Conservation (phyloP, 2,329 filamentous ascomycete species). For the Pestalotiopsis sp. region DNA sequence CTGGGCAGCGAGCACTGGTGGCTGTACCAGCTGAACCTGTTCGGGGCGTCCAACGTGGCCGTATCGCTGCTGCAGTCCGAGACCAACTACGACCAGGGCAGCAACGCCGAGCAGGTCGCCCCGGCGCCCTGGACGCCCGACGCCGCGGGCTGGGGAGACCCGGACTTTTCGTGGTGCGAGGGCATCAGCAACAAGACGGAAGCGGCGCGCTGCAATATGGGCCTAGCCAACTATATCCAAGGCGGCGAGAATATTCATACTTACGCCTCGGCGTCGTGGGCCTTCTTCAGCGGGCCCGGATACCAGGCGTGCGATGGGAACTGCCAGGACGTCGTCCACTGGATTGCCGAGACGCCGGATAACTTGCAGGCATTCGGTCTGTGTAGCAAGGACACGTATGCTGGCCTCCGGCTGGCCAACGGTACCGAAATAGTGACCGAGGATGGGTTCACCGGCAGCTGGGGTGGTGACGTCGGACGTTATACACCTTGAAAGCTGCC, state of each 20-base stretch:
- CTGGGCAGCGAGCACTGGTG: conserved; percentile 59
- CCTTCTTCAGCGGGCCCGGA: conserved; percentile 43
- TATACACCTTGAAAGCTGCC: conserved; percentile 32
- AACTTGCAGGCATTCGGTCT: conserved; percentile 44
- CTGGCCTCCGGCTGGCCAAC: conserved; percentile 37
- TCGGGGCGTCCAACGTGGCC: conserved; percentile 50
- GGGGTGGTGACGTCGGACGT: conserved; percentile 40
- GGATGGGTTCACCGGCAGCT: conserved; percentile 37
- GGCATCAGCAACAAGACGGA: conserved; percentile 28
- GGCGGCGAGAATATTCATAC: conserved; percentile 43
- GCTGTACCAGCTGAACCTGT: conserved; percentile 60
- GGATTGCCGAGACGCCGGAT: conserved; percentile 37
- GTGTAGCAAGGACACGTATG: conserved; percentile 41
- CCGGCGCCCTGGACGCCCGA: conserved; percentile 43
- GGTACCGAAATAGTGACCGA: conserved; percentile 34
- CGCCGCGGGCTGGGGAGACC: conserved; percentile 39
- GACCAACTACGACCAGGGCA: conserved; percentile 52
- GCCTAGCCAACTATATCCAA: conserved; percentile 42
- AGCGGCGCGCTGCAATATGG: conserved; percentile 41
- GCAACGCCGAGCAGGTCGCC: conserved; percentile 35
- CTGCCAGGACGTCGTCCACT: conserved; percentile 43
- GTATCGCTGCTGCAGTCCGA: conserved; percentile 55
- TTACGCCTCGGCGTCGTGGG: conserved; percentile 46
- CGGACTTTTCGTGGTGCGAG: conserved; percentile 43
- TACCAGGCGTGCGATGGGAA: conserved; percentile 36